Evolutionary conservation across 257 asterid genomes (phyloP).

Genomic region (Gentiana macrophylla): DNA sequence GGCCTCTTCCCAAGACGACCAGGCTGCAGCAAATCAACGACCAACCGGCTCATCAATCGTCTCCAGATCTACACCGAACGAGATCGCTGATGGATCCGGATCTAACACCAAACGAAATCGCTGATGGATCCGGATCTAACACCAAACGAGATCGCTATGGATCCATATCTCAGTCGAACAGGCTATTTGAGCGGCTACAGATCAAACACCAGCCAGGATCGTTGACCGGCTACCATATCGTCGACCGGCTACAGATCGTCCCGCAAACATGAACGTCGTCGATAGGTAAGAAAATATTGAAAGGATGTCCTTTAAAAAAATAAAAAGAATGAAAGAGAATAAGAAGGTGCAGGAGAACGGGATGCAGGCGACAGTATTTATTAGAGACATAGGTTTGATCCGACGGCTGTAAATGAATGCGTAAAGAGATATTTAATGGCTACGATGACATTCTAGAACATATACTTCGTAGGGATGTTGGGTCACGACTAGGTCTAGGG

Average conservation of each 20-base stretch:
- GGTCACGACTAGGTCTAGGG: neutral
- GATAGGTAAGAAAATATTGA: no score
- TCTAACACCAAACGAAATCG: no score
- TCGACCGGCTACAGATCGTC: conserved; percentile 7
- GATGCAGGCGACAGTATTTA: conserved; percentile 17
- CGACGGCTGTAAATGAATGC: conserved; percentile 25
- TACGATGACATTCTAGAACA: neutral
- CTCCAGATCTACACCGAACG: no score
- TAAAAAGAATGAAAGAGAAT: neutral
- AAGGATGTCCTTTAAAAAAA: no score
- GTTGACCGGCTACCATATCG: conserved; percentile 7
- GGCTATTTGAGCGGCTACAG: no score
- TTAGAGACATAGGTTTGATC: conserved; percentile 16
- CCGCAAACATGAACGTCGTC: no score
- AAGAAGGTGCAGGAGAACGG: neutral
- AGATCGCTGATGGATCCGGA: no score
- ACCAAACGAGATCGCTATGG: neutral
- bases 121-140: no score
- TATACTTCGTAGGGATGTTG: conserved; percentile 13
- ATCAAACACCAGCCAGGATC: neutral
- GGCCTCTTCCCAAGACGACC: no score
- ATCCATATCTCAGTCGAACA: no score
- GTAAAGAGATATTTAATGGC: conserved; percentile 17
- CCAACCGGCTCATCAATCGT: no score
- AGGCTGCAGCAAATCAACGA: no score